Base-by-base conservation (phyloP, 768 basidiomycete species). In the Boletus pseudopeckii region DNA sequence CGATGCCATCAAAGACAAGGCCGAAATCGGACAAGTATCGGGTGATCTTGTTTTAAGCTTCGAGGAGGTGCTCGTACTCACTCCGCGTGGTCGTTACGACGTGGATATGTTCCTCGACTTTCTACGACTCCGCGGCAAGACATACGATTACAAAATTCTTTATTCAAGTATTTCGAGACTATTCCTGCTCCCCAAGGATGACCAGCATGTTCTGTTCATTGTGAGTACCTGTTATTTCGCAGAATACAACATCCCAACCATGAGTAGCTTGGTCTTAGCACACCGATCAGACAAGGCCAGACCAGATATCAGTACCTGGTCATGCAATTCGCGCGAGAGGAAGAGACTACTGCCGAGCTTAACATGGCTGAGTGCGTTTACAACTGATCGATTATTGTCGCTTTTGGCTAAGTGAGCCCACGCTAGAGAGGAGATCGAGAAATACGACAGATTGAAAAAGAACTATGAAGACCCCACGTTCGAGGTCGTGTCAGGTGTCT, bases 71-170 rank as follows among this genome's bases (percentile, higher is more conserved):
- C 81, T 94, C 22, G 92, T 98, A 5, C 78, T 94, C 42, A 98
- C 97, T 0, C 97, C 97, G 55, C 86, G 96, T 78, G 95, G 96
- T 49, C 86, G 93, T 50, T 97, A 95, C 71, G 95, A 98, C 64
- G 88, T 99, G 74, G 97, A 98, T 74, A 93, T 99, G 89, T 98
- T 92, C 78, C 85, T 85, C 24, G 90, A 91, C 49, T 98, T 94
- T 75, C 71, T 99, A 66, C 86, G 97, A 40, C 74, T 98, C 32
- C 88, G 94, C n/a, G 97, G 97, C 48, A 97, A 98, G 74, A 98
- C 95, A 2, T 98, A 98, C 72, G 97, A 99, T 71, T 99, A 99
- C 80, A 94, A 98, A 73, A 92, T 99, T 53, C 78, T 91, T 22
- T 97, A 95, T 72, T 79, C 82, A 36, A 89, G 88, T 57, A 92